Conservation (phyloP, 345 rosid species). For the Toxicodendron radicans region DNA sequence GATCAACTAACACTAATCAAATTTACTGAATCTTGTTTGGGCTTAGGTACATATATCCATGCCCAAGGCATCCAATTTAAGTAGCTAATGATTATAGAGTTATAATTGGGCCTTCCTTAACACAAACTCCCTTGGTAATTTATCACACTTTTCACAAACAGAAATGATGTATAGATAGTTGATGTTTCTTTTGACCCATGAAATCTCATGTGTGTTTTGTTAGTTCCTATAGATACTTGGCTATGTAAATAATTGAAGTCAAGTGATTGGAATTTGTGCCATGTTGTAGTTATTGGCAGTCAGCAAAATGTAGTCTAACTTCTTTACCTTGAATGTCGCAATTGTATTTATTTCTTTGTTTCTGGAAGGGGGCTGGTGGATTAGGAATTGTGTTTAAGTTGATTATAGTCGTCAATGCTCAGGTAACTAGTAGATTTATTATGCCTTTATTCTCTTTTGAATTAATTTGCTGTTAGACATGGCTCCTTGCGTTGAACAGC, state of each 20-base stretch:
- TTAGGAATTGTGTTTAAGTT: too few relatives aligned
- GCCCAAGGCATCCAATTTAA: not conserved
- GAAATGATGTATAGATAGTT: not conserved
- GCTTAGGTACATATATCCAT: not conserved
- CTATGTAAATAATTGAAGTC: not conserved
- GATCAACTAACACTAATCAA: not conserved
- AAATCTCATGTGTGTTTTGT: not conserved
- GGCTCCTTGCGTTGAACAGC: not conserved
- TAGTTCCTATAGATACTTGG: not conserved
- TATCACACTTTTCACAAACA: not conserved
- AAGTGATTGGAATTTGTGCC: not conserved
- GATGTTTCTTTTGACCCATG: not conserved
- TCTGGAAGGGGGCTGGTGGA: too few relatives aligned
- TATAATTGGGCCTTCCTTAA: not conserved
- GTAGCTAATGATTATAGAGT: not conserved
- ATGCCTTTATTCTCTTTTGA: not conserved
- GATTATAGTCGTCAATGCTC: too few relatives aligned
- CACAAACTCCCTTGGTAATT: not conserved
- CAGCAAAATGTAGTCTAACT: too few relatives aligned
- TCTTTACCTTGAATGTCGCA: too few relatives aligned
- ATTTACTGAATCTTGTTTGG: not conserved
- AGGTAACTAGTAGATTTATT: too few relatives aligned
- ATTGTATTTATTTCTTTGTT: too few relatives aligned
- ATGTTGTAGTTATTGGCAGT: too few relatives aligned
- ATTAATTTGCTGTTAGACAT: not conserved